Conservation (phyloP, 1,139 yeast genomes). For the Hemisphaericaspora subhashii region DNA sequence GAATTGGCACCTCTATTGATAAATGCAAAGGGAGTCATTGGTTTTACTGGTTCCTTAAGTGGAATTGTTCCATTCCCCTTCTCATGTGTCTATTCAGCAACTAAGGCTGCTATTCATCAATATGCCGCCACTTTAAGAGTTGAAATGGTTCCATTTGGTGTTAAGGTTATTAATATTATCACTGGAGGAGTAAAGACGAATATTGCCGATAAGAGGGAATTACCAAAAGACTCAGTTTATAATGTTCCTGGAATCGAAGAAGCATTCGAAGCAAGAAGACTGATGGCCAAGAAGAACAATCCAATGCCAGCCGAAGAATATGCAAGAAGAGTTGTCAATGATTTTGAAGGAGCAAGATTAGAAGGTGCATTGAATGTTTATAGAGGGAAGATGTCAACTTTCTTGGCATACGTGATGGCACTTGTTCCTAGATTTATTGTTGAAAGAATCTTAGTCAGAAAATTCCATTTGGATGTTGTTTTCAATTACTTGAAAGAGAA, state of each 20-base stretch:
- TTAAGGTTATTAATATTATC: slow-evolving; percentile 52
- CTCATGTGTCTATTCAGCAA: slow-evolving; percentile 64
- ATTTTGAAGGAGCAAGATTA: slow-evolving; percentile 41
- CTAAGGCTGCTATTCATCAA: slow-evolving; percentile 75
- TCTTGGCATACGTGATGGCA: slow-evolving; percentile 33
- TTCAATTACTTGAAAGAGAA: slow-evolving; percentile 23
- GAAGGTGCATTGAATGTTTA: slow-evolving; percentile 46
- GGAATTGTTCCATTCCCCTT: slow-evolving; percentile 72
- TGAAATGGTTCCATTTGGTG: slow-evolving; percentile 73
- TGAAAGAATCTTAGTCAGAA: slow-evolving; percentile 43
- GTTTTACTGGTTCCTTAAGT: slow-evolving; percentile 74
- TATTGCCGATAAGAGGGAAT: slow-evolving; percentile 50
- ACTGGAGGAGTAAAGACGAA: slow-evolving; percentile 65
- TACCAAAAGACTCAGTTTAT: slow-evolving; percentile 58
- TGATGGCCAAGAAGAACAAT: slow-evolving; percentile 57
- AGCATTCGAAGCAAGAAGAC: slow-evolving; percentile 52
- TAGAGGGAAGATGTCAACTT: slow-evolving; percentile 52
- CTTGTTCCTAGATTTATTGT: slow-evolving; percentile 52
- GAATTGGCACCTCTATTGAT: slow-evolving; percentile 60
- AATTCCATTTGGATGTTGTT: slow-evolving; percentile 46
- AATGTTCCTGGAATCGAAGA: slow-evolving; percentile 48
- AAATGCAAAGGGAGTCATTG: slow-evolving; percentile 67
- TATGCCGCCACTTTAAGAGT: slow-evolving; percentile 62
- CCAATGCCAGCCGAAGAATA: slow-evolving; percentile 62
- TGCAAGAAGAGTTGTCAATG: slow-evolving; percentile 55